phyloP scores from a whole-genome alignment of 1,284 basidiomycete genomes.

The Ganoderma leucocontextum region DNA sequence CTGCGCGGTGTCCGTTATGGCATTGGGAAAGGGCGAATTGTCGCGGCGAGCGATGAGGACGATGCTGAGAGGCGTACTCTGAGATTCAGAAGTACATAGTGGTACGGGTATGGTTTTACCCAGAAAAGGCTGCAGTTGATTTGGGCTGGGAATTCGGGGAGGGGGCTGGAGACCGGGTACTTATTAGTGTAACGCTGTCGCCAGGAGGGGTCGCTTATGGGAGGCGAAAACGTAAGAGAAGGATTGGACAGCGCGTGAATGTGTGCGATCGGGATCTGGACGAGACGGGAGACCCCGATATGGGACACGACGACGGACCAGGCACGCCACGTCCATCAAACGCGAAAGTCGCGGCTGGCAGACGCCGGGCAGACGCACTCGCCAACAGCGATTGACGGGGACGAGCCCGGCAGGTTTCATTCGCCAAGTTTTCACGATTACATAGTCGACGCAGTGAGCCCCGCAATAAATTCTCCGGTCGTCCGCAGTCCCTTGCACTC shows the following conservation, averaged over 20 bases:
- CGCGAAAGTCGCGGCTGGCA: conserved; percentile 15
- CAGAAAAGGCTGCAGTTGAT: background rate
- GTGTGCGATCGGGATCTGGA: conserved; percentile 5
- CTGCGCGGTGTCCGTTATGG: too few relatives aligned
- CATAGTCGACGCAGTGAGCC: background rate
- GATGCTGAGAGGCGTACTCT: too few relatives aligned
- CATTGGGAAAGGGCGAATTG: too few relatives aligned
- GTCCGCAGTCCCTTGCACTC: background rate
- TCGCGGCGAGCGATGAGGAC: background rate
- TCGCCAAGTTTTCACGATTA: conserved; percentile 3
- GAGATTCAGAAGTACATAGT: too few relatives aligned
- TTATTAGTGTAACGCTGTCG: background rate
- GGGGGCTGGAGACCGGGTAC: background rate
- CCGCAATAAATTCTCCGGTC: conserved; percentile 20
- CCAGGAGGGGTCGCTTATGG: background rate
- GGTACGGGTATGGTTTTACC: background rate
- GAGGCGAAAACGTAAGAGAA: background rate
- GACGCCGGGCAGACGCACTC: background rate
- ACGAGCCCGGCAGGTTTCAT: conserved; percentile 1
- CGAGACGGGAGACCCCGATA: background rate
- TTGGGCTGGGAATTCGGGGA: background rate
- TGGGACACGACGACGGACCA: background rate
- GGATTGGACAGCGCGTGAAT: background rate
- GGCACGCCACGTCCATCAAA: conserved; percentile 17
- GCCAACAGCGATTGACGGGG: conserved; percentile 14